phyloP scores from a whole-genome alignment of 371 early-diverging fungal species.

The Rhizopus arrhizus region DNA sequence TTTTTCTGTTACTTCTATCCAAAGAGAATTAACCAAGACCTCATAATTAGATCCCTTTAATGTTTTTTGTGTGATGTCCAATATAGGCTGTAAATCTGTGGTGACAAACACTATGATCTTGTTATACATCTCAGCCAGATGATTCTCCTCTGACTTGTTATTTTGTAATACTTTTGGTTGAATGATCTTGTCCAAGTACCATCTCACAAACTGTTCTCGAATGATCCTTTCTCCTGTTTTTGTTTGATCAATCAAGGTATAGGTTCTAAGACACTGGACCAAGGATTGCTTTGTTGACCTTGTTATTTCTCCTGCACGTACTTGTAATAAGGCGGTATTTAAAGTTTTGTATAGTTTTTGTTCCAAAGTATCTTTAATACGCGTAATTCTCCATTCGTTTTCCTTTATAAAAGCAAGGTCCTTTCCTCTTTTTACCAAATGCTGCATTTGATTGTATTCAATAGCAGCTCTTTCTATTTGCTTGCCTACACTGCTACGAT shows the following conservation, averaged over 20 bases:
- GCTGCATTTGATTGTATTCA: slow-evolving; percentile 85
- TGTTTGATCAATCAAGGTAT: slow-evolving; percentile 75
- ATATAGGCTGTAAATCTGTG: slow-evolving; percentile 52
- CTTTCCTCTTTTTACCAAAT: slow-evolving; percentile 70
- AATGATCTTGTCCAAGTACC: slow-evolving; percentile 58
- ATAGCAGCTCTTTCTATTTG: slow-evolving; percentile 85
- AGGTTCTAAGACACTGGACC: slow-evolving; percentile 71
- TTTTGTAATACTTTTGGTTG: slow-evolving; percentile 6
- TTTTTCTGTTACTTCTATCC: slow-evolving; percentile 54
- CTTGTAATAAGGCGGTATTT: slow-evolving; percentile 47
- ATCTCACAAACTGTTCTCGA: slow-evolving; percentile 59
- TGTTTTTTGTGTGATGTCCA: slow-evolving; percentile 65
- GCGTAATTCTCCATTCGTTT: slow-evolving; percentile 75
- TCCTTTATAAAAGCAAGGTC: slow-evolving; percentile 71
- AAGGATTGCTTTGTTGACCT: slow-evolving; percentile 57
- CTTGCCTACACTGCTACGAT: slow-evolving; percentile 45
- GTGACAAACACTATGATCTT: slow-evolving; percentile 60
- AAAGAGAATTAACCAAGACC: slow-evolving; percentile 70
- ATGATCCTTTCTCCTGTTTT: slow-evolving; percentile 71
- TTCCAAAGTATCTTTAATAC: slow-evolving; percentile 74
- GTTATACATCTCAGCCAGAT: slow-evolving; percentile 59
- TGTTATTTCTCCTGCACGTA: slow-evolving; percentile 43
- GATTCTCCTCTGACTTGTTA: slow-evolving; percentile 34
- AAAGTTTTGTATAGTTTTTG: slow-evolving; percentile 57
- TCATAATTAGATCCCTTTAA: slow-evolving; percentile 72